These are phyloP conservation scores for Fraxinus nigra DNA, from an alignment of 305 asterid species.

Conservation along the genomic window DNA sequence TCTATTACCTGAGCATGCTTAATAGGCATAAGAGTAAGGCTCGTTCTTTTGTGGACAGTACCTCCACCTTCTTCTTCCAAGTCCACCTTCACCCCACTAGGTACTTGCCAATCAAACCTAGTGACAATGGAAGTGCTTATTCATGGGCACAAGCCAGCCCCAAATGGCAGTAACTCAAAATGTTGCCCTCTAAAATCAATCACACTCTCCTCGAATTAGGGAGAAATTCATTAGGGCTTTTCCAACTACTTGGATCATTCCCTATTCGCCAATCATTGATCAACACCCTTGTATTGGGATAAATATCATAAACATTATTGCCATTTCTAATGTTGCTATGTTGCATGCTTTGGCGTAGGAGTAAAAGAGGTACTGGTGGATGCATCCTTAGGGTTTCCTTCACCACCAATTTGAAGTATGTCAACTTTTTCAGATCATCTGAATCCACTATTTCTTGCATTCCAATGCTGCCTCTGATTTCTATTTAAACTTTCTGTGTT, in stretches of 20 bases:
- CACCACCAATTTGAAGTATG: slow-evolving; percentile 28
- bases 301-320: background rate
- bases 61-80: slow-evolving; percentile 25
- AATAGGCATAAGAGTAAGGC: slow-evolving; percentile 23
- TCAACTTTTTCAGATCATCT: slow-evolving; percentile 20
- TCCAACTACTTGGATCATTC: slow-evolving; percentile 24
- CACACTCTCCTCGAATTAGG: slow-evolving; percentile 17
- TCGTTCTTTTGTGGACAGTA: slow-evolving; percentile 19
- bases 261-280: slow-evolving; percentile 27
- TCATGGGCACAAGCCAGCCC: slow-evolving; percentile 26
- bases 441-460: slow-evolving; percentile 3
- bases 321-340: slow-evolving; percentile 8
- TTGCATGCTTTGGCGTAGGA: slow-evolving; percentile 16
- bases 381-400: slow-evolving; percentile 31
- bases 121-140: slow-evolving; percentile 13
- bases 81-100: slow-evolving; percentile 17
- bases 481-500: slow-evolving; percentile 22
- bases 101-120: slow-evolving; percentile 24
- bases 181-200: slow-evolving; percentile 24
- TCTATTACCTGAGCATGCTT: background rate
- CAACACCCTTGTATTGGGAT: slow-evolving; percentile 20
- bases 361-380: slow-evolving; percentile 9
- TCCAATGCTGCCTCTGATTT: slow-evolving; percentile 16
- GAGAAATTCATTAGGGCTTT: slow-evolving; percentile 22
- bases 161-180: slow-evolving; percentile 29